Conservation (phyloP, 2,329 filamentous ascomycete species). For the Alternaria arbusti region DNA sequence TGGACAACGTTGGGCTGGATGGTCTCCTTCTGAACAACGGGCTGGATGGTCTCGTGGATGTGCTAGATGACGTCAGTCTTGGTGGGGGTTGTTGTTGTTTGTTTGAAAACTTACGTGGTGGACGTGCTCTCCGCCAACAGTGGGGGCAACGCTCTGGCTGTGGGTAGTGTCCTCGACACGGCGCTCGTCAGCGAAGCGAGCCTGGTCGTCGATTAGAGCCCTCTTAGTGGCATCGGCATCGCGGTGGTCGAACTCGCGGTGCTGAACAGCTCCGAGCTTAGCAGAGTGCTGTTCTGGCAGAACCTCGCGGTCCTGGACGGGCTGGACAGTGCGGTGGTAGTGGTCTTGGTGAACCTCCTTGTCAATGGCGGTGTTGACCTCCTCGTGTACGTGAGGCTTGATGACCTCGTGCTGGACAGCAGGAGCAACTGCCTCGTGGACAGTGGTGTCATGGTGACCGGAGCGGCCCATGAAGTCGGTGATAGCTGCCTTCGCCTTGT, state of each 20-base stretch:
- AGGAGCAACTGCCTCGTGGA: slow-evolving; percentile 69
- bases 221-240: slow-evolving; percentile 52
- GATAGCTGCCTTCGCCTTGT: slow-evolving; percentile 69
- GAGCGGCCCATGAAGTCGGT: slow-evolving; percentile 64
- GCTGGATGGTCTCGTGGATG: slow-evolving; percentile 73
- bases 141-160: slow-evolving; percentile 56
- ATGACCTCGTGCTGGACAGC: slow-evolving; percentile 67
- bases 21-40: slow-evolving; percentile 72
- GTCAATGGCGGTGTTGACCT: slow-evolving; percentile 68
- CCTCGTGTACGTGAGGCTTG: slow-evolving; percentile 66
- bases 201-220: slow-evolving; percentile 55
- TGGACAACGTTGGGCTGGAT: slow-evolving; percentile 72
- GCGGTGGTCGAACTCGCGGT: slow-evolving; percentile 67
- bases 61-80: slow-evolving; percentile 43
- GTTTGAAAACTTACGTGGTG: slow-evolving; percentile 56
- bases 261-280: slow-evolving; percentile 64
- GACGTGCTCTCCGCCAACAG: slow-evolving; percentile 66
- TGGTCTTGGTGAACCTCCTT: slow-evolving; percentile 75
- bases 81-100: not conserved
- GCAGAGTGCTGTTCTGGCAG: slow-evolving; percentile 69
- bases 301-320: slow-evolving; percentile 62
- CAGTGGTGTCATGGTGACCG: slow-evolving; percentile 72
- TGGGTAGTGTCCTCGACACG: slow-evolving; percentile 56
- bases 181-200: slow-evolving; percentile 61
- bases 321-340: slow-evolving; percentile 73